Conservation (phyloP, 169 alveolate species). For the Plasmodium cynomolgi region DNA sequence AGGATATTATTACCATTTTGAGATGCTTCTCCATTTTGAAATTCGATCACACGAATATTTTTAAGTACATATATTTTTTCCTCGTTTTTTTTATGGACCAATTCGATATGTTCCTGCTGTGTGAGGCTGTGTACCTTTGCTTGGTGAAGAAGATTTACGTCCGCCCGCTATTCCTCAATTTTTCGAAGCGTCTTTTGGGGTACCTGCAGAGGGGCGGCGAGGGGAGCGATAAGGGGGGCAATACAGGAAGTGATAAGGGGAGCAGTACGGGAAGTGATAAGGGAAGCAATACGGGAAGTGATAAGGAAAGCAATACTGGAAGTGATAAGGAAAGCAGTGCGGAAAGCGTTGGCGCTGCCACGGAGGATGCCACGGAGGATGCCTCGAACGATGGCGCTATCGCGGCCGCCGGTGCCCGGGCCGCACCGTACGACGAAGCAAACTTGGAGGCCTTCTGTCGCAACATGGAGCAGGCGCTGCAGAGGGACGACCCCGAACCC, state of each 20-base stretch:
- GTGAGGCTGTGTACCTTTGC: conserved; percentile 66
- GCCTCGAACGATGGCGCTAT: background rate
- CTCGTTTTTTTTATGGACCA: conserved; percentile 57
- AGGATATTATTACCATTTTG: conserved; percentile 55
- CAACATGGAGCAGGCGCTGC: conserved; percentile 1
- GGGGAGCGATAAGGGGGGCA: background rate
- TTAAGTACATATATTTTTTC: conserved; percentile 66
- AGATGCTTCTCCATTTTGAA: conserved; percentile 58
- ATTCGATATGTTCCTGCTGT: conserved; percentile 17
- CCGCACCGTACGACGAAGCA: conserved; percentile 16
- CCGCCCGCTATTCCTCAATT: conserved; percentile 41
- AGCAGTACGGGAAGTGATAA: background rate
- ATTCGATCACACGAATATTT: conserved; percentile 60
- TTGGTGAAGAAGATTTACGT: conserved; percentile 35
- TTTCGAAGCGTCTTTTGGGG: conserved; percentile 3
- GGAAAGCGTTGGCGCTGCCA: background rate
- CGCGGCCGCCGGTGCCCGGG: background rate
- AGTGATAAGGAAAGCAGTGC: background rate
- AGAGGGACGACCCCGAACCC: background rate
- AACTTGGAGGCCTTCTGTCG: conserved; percentile 14
- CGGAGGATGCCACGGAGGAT: background rate
- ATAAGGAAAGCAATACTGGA: background rate
- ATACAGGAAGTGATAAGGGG: background rate
- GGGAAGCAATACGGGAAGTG: background rate
- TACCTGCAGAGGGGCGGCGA: background rate